phyloP scores from a whole-genome alignment of 192 early-diverging fungal species.

The Irineochytrium annulatum region DNA sequence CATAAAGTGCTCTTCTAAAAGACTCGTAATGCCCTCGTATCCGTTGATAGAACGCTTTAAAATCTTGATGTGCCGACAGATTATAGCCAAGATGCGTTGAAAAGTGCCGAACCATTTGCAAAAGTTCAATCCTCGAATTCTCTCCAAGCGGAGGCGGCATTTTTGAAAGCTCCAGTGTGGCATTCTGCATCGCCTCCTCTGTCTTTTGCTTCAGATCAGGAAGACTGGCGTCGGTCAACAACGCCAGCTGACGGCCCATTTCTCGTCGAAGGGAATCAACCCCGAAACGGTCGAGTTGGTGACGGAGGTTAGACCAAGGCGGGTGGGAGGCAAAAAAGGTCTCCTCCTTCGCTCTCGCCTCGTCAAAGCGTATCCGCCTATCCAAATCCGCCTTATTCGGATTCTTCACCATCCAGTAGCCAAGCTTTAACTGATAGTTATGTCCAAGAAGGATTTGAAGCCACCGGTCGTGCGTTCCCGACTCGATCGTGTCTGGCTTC shows the following conservation, averaged over 20 bases:
- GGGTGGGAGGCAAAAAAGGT: slow-evolving; percentile 28
- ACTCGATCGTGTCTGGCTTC: slow-evolving; percentile 59
- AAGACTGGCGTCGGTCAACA: slow-evolving; percentile 34
- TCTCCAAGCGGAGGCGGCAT: slow-evolving; percentile 35
- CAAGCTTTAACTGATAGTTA: slow-evolving; percentile 41
- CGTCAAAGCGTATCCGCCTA: slow-evolving; percentile 23
- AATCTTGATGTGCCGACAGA: slow-evolving; percentile 41
- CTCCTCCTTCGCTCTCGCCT: slow-evolving; percentile 31
- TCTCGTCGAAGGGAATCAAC: slow-evolving; percentile 30
- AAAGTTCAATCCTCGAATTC: slow-evolving; percentile 41
- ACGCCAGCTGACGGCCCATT: slow-evolving; percentile 32
- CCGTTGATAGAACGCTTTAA: slow-evolving; percentile 43
- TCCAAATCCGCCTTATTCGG: slow-evolving; percentile 41
- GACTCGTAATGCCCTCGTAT: slow-evolving; percentile 37
- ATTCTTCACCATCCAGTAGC: slow-evolving; percentile 52
- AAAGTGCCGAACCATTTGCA: slow-evolving; percentile 46
- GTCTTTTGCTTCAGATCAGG: slow-evolving; percentile 39
- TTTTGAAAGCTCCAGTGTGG: slow-evolving; percentile 23
- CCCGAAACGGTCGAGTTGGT: slow-evolving; percentile 40
- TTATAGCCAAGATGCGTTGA: slow-evolving; percentile 40
- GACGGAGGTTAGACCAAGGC: slow-evolving; percentile 34
- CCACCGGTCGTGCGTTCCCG: slow-evolving; percentile 48
- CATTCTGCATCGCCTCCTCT: slow-evolving; percentile 35
- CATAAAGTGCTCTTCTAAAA: slow-evolving; percentile 27
- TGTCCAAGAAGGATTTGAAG: slow-evolving; percentile 46